A percentile compares a stretch with the other conserved stretches of the same genome.
These are phyloP conservation scores for Mycosphaerella sp. DNA, from an alignment of 2,329 filamentous ascomycete genomes.

Conservation along the genomic window DNA sequence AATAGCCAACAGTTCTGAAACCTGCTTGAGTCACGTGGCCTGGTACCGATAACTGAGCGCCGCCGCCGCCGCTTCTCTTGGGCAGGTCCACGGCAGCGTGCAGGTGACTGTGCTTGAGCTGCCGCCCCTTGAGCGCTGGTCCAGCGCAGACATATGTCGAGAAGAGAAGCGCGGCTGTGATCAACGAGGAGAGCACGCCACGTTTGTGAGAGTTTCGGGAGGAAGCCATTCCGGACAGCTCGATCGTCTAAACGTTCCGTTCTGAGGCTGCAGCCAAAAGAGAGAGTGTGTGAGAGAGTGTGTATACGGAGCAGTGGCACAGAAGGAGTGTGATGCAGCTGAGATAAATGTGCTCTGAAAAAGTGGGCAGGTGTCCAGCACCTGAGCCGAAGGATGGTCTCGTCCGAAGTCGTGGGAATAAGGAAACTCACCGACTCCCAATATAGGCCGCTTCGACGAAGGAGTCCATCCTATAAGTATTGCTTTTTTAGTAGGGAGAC, in stretches of 20 bases:
- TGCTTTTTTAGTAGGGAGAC: not conserved
- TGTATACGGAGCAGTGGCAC: not conserved
- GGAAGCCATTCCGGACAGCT: not conserved
- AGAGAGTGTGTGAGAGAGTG: not conserved
- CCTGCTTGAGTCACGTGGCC: slow-evolving; percentile 31
- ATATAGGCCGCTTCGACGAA: not conserved
- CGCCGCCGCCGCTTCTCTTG: not conserved
- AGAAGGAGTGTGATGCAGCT: slow-evolving; percentile 7
- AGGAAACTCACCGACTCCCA: not conserved
- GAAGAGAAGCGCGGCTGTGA: slow-evolving; percentile 1
- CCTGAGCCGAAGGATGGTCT: not conserved
- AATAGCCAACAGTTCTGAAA: slow-evolving; percentile 65
- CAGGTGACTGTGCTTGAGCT: slow-evolving; percentile 13
- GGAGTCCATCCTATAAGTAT: not conserved
- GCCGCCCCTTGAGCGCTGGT: slow-evolving; percentile 1
- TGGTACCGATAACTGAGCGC: not conserved
- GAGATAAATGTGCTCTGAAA: not conserved
- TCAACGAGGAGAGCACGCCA: slow-evolving; percentile 1
- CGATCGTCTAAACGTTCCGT: too few relatives aligned
- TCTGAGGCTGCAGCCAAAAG: too few relatives aligned
- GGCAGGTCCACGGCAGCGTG: slow-evolving; percentile 8
- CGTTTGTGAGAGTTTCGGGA: not conserved
- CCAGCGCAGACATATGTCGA: slow-evolving; percentile 1
- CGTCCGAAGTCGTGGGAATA: not conserved
- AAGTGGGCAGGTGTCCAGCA: slow-evolving; percentile 1